Evolutionary conservation across 352 stramenopile genomes (phyloP).

Genomic region (Phytopythium delawarense): DNA sequence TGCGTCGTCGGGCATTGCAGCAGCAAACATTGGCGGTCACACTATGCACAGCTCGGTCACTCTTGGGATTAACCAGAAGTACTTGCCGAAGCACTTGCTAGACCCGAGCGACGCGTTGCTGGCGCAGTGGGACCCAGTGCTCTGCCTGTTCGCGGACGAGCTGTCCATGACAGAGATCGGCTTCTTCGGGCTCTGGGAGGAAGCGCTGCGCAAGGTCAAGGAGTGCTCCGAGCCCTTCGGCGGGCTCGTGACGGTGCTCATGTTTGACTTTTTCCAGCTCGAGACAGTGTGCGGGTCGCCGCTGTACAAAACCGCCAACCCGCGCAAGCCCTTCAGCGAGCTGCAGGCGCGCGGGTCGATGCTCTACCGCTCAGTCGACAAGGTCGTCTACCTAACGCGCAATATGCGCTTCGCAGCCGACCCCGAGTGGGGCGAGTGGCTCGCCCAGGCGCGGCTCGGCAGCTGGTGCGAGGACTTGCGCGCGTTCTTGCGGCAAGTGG

Average conservation of each 20-base stretch:
- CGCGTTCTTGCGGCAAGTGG: background rate
- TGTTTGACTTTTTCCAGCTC: conserved; percentile 18
- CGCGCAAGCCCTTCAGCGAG: background rate
- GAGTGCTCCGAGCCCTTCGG: conserved; percentile 9
- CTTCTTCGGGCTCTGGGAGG: conserved; percentile 23
- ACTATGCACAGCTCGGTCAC: conserved; percentile 20
- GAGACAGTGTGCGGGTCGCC: background rate
- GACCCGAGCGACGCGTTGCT: too few species aligned
- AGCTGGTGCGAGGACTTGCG: conserved; percentile 1
- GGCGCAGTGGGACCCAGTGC: too few species aligned
- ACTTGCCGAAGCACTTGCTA: too few species aligned
- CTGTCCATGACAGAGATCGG: conserved; percentile 19
- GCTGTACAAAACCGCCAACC: conserved; percentile 8
- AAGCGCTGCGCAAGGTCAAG: conserved; percentile 13
- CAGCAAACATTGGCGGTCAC: conserved; percentile 11
- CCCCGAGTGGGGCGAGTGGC: conserved; percentile 17
- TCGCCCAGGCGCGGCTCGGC: conserved; percentile 8
- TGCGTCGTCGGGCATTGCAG: conserved; percentile 15
- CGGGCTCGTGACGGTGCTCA: conserved; percentile 7
- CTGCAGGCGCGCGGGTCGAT: background rate
- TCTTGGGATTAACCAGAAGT: conserved; percentile 4
- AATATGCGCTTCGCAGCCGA: conserved; percentile 20
- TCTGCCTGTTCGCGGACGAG: conserved; percentile 12
- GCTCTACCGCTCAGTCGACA: conserved; percentile 13
- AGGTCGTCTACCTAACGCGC: conserved; percentile 16